These are phyloP conservation scores for Candida nemodendra DNA, from an alignment of 805 yeast species.

Conservation along the genomic window DNA sequence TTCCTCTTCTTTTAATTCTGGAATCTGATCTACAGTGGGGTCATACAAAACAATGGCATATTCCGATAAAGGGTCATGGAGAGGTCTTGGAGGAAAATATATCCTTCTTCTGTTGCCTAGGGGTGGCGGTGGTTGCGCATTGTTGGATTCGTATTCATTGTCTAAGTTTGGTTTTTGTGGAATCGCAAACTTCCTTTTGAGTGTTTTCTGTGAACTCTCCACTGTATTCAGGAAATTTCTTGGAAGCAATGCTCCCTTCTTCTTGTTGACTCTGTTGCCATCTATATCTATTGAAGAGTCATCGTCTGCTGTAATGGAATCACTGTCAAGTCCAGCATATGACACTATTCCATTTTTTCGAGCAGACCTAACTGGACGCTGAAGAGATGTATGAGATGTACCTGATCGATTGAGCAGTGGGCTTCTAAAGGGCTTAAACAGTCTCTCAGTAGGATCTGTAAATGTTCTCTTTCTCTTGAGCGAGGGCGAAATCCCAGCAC, in stretches of 20 bases:
- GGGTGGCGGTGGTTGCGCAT: slow-evolving; percentile 62
- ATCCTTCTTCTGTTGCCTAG: slow-evolving; percentile 76
- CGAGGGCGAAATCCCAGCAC: slow-evolving; percentile 62
- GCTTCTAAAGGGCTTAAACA: slow-evolving; percentile 67
- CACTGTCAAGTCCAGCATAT: slow-evolving; percentile 39
- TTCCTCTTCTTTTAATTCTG: slow-evolving; percentile 31
- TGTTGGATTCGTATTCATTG: slow-evolving; percentile 28
- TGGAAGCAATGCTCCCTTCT: slow-evolving; percentile 61
- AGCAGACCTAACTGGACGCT: slow-evolving; percentile 24
- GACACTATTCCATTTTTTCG: slow-evolving; percentile 37
- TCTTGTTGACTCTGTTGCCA: slow-evolving; percentile 31
- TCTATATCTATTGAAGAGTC: slow-evolving; percentile 30
- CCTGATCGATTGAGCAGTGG: slow-evolving; percentile 44
- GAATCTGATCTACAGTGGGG: slow-evolving; percentile 76
- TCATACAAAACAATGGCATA: slow-evolving; percentile 93
- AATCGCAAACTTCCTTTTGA: slow-evolving; percentile 53
- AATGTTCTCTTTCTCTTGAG: slow-evolving; percentile 55
- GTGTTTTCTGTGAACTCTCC: slow-evolving; percentile 38
- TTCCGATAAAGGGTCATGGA: slow-evolving; percentile 94
- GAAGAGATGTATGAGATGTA: slow-evolving; percentile 6
- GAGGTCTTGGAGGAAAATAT: slow-evolving; percentile 77
- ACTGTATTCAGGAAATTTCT: slow-evolving; percentile 46
- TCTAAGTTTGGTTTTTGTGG: slow-evolving; percentile 51
- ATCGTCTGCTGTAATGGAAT: slow-evolving; percentile 28
- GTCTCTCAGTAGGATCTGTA: slow-evolving; percentile 48